These are phyloP conservation scores for Silene coronaria DNA, from an alignment of 179 eudicot genomes.

Conservation along the genomic window DNA sequence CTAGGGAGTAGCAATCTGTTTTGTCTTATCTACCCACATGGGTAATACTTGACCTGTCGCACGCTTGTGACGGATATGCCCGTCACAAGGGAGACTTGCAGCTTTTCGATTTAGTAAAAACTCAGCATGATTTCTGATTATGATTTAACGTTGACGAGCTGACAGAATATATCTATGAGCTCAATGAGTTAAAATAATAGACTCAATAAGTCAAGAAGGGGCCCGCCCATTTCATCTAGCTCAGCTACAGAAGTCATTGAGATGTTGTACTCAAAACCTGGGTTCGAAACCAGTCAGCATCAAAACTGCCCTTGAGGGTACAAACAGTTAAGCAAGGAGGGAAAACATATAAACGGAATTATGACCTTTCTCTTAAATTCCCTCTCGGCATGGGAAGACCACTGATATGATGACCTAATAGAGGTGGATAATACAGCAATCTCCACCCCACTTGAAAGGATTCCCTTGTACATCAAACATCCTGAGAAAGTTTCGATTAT, in stretches of 20 bases:
- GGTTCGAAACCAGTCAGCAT: neutral
- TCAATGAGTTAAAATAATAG: neutral
- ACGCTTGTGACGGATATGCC: too few species aligned
- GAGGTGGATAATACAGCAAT: conserved; percentile 69
- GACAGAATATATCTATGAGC: conserved; percentile 2
- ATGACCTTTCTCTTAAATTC: conserved; percentile 68
- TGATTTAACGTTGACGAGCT: neutral
- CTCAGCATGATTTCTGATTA: neutral
- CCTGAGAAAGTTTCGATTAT: conserved; percentile 53
- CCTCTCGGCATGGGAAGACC: conserved; percentile 61
- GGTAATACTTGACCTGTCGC: too few species aligned
- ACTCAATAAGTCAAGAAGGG: too few species aligned
- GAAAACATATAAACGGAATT: neutral
- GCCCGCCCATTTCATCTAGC: too few species aligned
- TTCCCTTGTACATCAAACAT: conserved; percentile 75
- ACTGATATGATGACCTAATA: conserved; percentile 49
- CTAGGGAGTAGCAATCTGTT: too few species aligned
- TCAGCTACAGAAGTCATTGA: too few species aligned
- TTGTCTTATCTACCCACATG: too few species aligned
- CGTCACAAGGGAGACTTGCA: too few species aligned
- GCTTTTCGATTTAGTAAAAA: neutral
- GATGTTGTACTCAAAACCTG: neutral
- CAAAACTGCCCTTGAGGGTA: neutral
- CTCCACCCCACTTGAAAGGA: conserved; percentile 87
- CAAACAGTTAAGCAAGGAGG: neutral